Conservation (phyloP, 2,329 filamentous ascomycete genomes). For the Sporothrix humicola region DNA sequence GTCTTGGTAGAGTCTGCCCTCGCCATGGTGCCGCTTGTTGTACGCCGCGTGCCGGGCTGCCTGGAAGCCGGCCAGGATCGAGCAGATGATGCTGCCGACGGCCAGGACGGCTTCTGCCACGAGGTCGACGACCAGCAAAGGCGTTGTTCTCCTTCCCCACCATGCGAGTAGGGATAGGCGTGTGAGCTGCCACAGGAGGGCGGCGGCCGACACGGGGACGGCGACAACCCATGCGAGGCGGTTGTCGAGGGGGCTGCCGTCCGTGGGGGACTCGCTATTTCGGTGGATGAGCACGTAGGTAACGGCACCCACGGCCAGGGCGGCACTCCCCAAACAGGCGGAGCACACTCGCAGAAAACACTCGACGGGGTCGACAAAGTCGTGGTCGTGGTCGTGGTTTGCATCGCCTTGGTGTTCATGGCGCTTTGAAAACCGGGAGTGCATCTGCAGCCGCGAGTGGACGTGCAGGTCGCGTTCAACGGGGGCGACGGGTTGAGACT, state of each 20-base stretch:
- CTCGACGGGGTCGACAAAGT: conserved; percentile 24
- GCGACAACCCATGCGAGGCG: conserved; percentile 35
- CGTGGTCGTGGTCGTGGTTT: not conserved
- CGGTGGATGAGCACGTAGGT: conserved; percentile 30
- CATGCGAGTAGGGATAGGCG: conserved; percentile 25
- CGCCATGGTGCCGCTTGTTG: conserved; percentile 24
- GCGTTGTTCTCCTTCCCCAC: not conserved
- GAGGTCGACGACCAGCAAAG: conserved; percentile 26
- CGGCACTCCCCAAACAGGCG: conserved; percentile 30
- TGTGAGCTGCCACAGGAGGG: conserved; percentile 34
- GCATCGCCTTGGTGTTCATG: not conserved
- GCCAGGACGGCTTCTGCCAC: conserved; percentile 28
- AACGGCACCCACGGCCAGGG: conserved; percentile 31
- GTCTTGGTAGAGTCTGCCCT: conserved; percentile 28
- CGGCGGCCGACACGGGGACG: conserved; percentile 30
- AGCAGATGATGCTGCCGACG: conserved; percentile 34
- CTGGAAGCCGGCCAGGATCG: conserved; percentile 37
- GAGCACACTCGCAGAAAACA: conserved; percentile 35
- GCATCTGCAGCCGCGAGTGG: conserved; percentile 23
- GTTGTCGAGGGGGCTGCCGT: conserved; percentile 29
- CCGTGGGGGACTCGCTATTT: conserved; percentile 1
- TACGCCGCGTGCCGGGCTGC: conserved; percentile 33
- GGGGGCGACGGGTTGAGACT: too few relatives aligned
- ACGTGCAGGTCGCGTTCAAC: conserved; percentile 23
- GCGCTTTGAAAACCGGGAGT: conserved; percentile 19